Conservation (phyloP, 495 filamentous ascomycete genomes). For the Penicillium ucsense region DNA sequence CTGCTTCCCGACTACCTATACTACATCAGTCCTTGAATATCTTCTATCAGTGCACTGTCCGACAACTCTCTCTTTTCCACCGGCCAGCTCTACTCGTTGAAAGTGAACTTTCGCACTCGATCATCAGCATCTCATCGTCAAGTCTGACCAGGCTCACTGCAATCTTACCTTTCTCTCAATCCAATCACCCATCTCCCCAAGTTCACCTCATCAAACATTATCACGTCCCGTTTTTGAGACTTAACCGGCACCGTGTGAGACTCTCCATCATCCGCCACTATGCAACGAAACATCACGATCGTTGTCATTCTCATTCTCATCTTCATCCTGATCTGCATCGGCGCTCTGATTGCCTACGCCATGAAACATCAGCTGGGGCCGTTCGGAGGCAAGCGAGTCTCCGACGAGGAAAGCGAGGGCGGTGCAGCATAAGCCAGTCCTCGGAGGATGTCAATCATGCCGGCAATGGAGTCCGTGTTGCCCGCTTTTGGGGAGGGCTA, state of each 20-base stretch:
- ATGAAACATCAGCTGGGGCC: constrained; percentile 35
- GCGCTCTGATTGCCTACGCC: constrained; percentile 59
- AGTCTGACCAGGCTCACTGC: too few relatives aligned
- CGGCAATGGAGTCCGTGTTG: background rate
- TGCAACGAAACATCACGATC: constrained; percentile 68
- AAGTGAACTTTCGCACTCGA: too few relatives aligned
- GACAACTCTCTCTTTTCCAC: too few relatives aligned
- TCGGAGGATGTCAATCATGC: too few relatives aligned
- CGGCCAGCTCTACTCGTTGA: too few relatives aligned
- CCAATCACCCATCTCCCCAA: background rate
- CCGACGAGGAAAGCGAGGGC: constrained; percentile 36
- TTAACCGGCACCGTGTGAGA: background rate
- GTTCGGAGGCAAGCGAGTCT: constrained; percentile 23
- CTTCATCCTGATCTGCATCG: constrained; percentile 60
- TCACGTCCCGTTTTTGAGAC: background rate
- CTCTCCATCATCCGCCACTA: constrained; percentile 25
- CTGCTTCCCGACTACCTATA: background rate
- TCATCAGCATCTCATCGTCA: too few relatives aligned
- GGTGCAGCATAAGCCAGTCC: constrained; percentile 2
- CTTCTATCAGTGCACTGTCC: too few relatives aligned
- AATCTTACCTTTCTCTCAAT: too few relatives aligned
- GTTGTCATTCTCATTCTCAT: constrained; percentile 75
- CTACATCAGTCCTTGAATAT: too few relatives aligned
- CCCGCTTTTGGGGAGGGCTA: background rate
- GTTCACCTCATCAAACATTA: background rate